These are phyloP conservation scores for Suillus decipiens DNA, from an alignment of 768 basidiomycete species.

Conservation along the genomic window DNA sequence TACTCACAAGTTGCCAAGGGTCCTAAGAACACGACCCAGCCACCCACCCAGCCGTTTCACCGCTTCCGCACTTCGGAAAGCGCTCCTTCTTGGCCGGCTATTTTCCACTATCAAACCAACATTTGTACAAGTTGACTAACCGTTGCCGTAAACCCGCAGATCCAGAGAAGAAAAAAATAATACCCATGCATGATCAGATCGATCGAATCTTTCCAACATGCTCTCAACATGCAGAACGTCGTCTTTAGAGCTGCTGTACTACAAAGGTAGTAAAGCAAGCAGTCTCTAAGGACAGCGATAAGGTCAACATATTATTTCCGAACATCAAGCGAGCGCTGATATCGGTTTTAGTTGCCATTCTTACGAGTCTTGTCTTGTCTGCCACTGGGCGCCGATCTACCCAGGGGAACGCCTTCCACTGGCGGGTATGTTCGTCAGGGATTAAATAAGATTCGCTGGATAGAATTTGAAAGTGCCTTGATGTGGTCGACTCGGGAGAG, in stretches of 20 bases:
- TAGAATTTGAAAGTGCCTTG: slow-evolving; percentile 1
- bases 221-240: not conserved
- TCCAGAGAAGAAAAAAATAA: slow-evolving; percentile 4
- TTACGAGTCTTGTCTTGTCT: not conserved
- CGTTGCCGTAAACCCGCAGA: slow-evolving; percentile 1
- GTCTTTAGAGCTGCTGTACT: slow-evolving; percentile 5
- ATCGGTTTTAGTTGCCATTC: not conserved
- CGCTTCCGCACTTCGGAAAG: slow-evolving; percentile 8
- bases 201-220: slow-evolving; percentile 7
- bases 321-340: not conserved
- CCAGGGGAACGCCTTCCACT: not conserved
- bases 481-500: not conserved
- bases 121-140: not conserved
- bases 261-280: not conserved
- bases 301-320: not conserved
- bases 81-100: slow-evolving; percentile 10
- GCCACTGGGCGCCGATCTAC: not conserved
- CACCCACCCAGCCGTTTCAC: slow-evolving; percentile 8
- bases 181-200: slow-evolving; percentile 1
- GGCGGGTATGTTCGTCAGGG: not conserved
- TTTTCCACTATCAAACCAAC: slow-evolving; percentile 11
- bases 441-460: not conserved
- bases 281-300: not conserved
- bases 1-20: slow-evolving; percentile 17
- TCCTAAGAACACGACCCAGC: slow-evolving; percentile 20